These are phyloP conservation scores for Rhododendron kiyosumense DNA, from an alignment of 148 eudicot species.

Conservation along the genomic window DNA sequence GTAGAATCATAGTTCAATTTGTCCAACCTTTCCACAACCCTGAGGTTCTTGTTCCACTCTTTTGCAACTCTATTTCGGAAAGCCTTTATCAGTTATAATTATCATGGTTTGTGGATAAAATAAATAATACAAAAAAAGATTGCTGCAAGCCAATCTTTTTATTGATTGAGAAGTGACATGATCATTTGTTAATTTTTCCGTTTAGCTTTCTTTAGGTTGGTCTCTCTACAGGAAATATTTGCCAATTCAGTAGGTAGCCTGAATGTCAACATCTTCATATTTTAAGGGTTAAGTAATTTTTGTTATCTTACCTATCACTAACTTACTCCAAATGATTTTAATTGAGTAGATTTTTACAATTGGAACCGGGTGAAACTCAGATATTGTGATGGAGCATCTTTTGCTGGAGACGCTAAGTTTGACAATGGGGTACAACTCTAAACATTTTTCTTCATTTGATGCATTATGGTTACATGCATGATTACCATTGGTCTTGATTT, in stretches of 20 bases:
- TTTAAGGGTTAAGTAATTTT: too few species aligned
- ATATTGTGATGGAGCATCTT: slow-evolving; percentile 98
- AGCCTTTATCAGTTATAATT: neutral
- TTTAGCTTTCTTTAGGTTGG: too few species aligned
- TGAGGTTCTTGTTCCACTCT: neutral
- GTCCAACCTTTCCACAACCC: neutral
- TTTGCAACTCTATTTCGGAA: neutral
- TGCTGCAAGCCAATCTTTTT: neutral
- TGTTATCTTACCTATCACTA: neutral
- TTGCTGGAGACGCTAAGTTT: slow-evolving; percentile 69
- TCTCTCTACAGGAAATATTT: neutral
- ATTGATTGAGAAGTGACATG: neutral
- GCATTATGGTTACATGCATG: neutral
- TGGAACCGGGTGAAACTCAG: slow-evolving; percentile 97
- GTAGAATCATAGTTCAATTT: neutral
- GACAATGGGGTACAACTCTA: slow-evolving; percentile 61
- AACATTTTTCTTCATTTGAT: neutral
- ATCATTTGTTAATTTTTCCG: neutral
- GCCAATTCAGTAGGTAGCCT: neutral
- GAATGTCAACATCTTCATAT: neutral
- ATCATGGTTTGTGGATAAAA: neutral
- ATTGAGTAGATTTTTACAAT: slow-evolving; percentile 77
- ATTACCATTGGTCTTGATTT: neutral
- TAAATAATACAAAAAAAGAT: neutral
- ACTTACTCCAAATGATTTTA: neutral